Conservation (phyloP, 345 rosid genomes). For the Lenwebbia sp. region DNA sequence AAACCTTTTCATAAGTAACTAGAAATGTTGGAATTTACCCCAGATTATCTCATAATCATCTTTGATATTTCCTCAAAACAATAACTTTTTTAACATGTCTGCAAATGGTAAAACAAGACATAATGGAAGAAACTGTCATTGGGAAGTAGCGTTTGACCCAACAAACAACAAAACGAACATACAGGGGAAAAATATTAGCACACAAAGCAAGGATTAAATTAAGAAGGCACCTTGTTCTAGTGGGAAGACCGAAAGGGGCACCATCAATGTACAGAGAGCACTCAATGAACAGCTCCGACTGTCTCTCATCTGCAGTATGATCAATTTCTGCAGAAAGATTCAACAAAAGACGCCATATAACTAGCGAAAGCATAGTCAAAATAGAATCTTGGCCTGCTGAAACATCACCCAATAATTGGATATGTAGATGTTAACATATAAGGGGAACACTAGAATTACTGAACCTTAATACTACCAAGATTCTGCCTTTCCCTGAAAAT, state of each 20-base stretch:
- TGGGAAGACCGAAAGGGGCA: conserved; percentile 86
- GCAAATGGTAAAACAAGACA: neutral
- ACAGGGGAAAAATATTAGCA: neutral
- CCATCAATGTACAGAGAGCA: conserved; percentile 86
- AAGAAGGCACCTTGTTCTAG: conserved; percentile 58
- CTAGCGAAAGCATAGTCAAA: neutral
- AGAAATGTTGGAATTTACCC: neutral
- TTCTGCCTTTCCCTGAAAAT: neutral
- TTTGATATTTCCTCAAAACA: neutral
- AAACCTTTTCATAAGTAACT: neutral
- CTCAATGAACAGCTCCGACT: conserved; percentile 69
- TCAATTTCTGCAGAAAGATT: conserved; percentile 27
- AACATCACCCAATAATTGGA: neutral
- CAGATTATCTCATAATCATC: neutral
- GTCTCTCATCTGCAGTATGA: conserved; percentile 41
- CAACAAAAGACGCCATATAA: neutral
- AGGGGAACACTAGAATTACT: neutral
- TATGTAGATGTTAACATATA: neutral
- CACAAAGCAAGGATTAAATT: neutral
- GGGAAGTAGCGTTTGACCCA: neutral
- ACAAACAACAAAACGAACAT: neutral
- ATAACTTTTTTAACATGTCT: neutral
- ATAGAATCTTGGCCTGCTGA: neutral
- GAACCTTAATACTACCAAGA: neutral
- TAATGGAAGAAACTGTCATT: neutral